These are phyloP conservation scores for Aspergillus clavatus DNA, from an alignment of 2,329 filamentous ascomycete genomes.

Conservation along the genomic window DNA sequence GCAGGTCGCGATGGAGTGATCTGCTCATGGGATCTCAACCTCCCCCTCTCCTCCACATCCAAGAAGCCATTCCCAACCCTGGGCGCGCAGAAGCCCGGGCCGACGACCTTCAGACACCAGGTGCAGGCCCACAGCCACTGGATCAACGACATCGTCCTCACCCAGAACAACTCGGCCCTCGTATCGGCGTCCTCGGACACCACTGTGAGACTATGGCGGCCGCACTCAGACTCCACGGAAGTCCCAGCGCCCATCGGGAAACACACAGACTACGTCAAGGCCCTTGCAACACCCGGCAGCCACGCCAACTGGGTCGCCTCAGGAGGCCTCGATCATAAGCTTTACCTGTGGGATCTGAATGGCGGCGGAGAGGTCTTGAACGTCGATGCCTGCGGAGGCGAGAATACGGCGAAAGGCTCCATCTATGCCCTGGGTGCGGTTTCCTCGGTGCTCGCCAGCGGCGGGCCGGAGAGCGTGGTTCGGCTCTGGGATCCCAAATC, in stretches of 20 bases:
- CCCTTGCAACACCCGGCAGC: constrained; percentile 70
- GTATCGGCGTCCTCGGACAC: constrained; percentile 92
- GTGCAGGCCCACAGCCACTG: constrained; percentile 87
- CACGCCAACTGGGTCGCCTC: constrained; percentile 84
- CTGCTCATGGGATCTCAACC: constrained; percentile 81
- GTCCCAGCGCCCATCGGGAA: constrained; percentile 78
- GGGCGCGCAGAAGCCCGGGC: constrained; percentile 25
- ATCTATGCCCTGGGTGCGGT: constrained; percentile 85
- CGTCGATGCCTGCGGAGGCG: constrained; percentile 72
- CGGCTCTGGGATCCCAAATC: constrained; percentile 86
- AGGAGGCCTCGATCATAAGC: constrained; percentile 85
- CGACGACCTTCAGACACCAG: constrained; percentile 56
- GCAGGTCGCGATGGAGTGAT: constrained; percentile 92
- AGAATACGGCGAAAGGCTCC: constrained; percentile 82
- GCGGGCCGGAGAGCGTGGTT: constrained; percentile 89
- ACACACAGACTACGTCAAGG: constrained; percentile 95
- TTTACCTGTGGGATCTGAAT: constrained; percentile 88
- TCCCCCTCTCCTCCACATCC: constrained; percentile 31
- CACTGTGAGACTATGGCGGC: constrained; percentile 88
- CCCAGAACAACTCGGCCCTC: constrained; percentile 70
- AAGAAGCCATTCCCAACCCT: constrained; percentile 14
- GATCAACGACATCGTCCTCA: constrained; percentile 88
- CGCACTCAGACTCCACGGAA: constrained; percentile 57
- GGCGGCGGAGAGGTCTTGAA: constrained; percentile 80
- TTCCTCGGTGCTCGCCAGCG: constrained; percentile 78